Base-by-base conservation (phyloP, 257 asterid genomes). In the Datura wrightii region DNA sequence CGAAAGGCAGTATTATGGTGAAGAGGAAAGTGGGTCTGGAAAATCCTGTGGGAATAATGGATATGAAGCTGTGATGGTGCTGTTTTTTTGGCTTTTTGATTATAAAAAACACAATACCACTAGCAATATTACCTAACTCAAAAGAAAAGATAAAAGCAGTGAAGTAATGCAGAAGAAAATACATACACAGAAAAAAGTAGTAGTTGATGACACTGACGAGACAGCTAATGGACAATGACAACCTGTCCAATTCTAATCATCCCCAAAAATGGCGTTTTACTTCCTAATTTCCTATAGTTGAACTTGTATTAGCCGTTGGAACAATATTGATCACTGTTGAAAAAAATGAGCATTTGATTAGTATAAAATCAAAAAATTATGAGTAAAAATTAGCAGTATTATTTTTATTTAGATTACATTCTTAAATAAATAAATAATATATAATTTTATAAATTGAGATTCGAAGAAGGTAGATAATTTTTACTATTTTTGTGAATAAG, bases 151-250 rank as follows among this genome's bases (percentile, higher is more conserved):
- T 31, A 63, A 31, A 76, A 15, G 7, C 5, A 50, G 46, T 78
- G 48, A 50, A 13, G 82, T 31, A 76, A 52, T 50, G 46, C 24
- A 50, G 46, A 50, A 24, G 63, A 52, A 78, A 52, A n/a, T 24
- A 34, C 14, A 31, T 2, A 14, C n/a, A 31, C 19, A 5, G 0
- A 44, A 44, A 16, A 42, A 76, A 19, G 11, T 31, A 65, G 63
- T 50, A 82, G 88, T 84, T 84, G 84, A 15, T 71, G 91, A 86
- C 69, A 74, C 83, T 59, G 89, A 88, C 50, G 79, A 63, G 60
- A 82, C 84, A 85, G 19, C 91, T 82, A 85, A 52, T 53, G 9
- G 92, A 88, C 89, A 86, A 55, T 24, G 89, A 89, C 91, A 80
- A 82, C 14, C 88, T 90, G 89, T 82, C 93, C 80, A 85, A 88